Evolutionary conservation across 2,329 filamentous ascomycete genomes (phyloP), one percentile per base, ranked within the genome.

Genomic region (Penicillium sp.): DNA sequence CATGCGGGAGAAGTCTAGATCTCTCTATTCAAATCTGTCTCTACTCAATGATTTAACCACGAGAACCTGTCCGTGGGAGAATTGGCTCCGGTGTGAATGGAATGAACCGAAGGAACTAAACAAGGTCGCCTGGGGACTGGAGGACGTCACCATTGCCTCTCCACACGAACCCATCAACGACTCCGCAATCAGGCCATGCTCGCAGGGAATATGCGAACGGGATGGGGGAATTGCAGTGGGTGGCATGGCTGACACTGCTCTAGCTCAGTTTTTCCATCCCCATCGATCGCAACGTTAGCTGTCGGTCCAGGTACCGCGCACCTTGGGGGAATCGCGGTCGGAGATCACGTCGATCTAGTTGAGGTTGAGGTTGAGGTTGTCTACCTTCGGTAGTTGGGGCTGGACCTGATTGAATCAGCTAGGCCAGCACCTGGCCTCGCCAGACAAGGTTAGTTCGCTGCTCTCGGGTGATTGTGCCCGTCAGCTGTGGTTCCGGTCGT

Each of bases 81-180:
- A n/a, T n/a, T n/a, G n/a, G n/a, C n/a, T n/a, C n/a, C n/a, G n/a
- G n/a, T n/a, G n/a, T n/a, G 8, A 20, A 20, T n/a, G 36, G 36
- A 7, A 17, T 26, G 6, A 40, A 24, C 3, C 21, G 20, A 9
- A 7, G 7, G 36, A 26, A 15, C 3, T 34, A 37, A 34, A 44
- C 17, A 30, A 33, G 17, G 32, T 17, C 33, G 42, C 26, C 43
- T 27, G 20, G 29, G 39, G 49, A 60, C 46, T 60, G 52, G 54
- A 57, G 46, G 54, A 61, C 58, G 56, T 61, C 58, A 60, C 53
- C 49, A 55, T 47, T 44, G 43, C 32, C 32, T 36, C 45, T 21
- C 50, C 34, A 40, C 50, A 49, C 39, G 34, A 42, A 29, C 39
- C 26, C 24, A 42, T n/a, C 23, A 27, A 27, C 7, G 24, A 29